A percentile compares a stretch with the other conserved stretches of the same genome.
Conservation (phyloP, 345 rosid species). For the Bruguiera gymnorhiza region DNA sequence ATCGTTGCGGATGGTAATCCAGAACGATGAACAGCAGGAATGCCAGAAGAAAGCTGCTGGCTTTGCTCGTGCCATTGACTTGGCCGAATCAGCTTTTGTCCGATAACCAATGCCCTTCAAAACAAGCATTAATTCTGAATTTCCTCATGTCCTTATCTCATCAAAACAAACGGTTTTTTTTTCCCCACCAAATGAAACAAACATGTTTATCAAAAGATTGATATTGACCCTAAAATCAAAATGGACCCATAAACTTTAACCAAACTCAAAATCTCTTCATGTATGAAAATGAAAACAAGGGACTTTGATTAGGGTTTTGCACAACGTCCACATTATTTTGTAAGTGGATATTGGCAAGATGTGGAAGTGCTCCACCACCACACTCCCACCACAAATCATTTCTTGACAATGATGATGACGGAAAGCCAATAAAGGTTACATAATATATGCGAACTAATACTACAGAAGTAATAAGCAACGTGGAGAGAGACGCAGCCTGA, state of each 20-base stretch:
- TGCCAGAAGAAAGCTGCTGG: conserved; percentile 79
- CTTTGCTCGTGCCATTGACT: conserved; percentile 81
- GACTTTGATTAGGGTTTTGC: not conserved
- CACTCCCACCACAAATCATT: not conserved
- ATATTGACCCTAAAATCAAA: not conserved
- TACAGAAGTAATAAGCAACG: not conserved
- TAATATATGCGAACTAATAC: not conserved
- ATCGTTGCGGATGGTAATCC: conserved; percentile 80
- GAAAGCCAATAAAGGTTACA: not conserved
- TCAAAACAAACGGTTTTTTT: too few species aligned
- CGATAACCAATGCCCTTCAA: conserved; percentile 1
- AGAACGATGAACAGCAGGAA: conserved; percentile 62
- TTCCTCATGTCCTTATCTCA: too few species aligned
- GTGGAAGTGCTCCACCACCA: conserved; percentile 3
- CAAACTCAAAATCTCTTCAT: not conserved
- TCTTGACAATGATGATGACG: not conserved
- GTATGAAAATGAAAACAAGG: too few species aligned
- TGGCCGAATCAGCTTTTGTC: conserved; percentile 74
- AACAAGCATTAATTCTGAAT: too few species aligned
- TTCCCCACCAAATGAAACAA: too few species aligned
- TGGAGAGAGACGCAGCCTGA: not conserved
- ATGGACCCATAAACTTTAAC: conserved; percentile 3
- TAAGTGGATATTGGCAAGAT: too few species aligned
- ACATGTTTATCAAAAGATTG: too few species aligned
- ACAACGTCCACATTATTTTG: not conserved